Evolutionary conservation across 148 eudicot genomes (phyloP).

Genomic region (Spergularia marina): DNA sequence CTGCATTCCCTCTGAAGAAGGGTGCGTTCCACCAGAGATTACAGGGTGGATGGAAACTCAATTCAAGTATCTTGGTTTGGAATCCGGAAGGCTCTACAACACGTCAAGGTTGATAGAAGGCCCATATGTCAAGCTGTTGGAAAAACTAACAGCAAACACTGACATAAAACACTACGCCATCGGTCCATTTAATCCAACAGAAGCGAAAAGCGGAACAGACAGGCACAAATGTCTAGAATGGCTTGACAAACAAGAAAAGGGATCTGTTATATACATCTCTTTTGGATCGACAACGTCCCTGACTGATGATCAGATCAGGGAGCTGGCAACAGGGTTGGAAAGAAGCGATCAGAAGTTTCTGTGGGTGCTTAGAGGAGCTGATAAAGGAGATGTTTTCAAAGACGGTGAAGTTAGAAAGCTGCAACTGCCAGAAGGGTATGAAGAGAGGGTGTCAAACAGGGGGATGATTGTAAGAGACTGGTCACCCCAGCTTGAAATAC

Average conservation of each 20-base stretch:
- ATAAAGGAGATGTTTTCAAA: slow-evolving; percentile 13
- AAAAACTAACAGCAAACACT: slow-evolving; percentile 1
- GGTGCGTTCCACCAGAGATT: slow-evolving; percentile 27
- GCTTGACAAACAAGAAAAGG: slow-evolving; percentile 28
- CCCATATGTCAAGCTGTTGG: slow-evolving; percentile 27
- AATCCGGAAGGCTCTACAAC: slow-evolving; percentile 36
- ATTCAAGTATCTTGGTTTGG: slow-evolving; percentile 13
- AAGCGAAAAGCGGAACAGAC: background rate
- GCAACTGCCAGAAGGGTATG: slow-evolving; percentile 52
- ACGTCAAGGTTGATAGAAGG: slow-evolving; percentile 35
- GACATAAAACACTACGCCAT: slow-evolving; percentile 20
- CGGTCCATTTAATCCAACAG: slow-evolving; percentile 18
- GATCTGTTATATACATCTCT: slow-evolving; percentile 50
- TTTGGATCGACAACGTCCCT: slow-evolving; percentile 56
- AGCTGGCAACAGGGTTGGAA: slow-evolving; percentile 58
- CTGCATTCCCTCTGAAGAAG: slow-evolving; percentile 29
- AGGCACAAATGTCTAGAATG: slow-evolving; percentile 17
- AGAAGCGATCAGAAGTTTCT: slow-evolving; percentile 46
- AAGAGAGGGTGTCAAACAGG: slow-evolving; percentile 38
- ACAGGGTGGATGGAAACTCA: slow-evolving; percentile 15
- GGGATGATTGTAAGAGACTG: slow-evolving; percentile 58
- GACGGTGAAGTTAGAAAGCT: slow-evolving; percentile 20
- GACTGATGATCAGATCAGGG: slow-evolving; percentile 38
- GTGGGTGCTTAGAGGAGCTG: slow-evolving; percentile 50
- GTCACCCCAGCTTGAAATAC: slow-evolving; percentile 65